Evolutionary conservation across 257 asterid species (phyloP).

Genomic region (Plantago elongata): DNA sequence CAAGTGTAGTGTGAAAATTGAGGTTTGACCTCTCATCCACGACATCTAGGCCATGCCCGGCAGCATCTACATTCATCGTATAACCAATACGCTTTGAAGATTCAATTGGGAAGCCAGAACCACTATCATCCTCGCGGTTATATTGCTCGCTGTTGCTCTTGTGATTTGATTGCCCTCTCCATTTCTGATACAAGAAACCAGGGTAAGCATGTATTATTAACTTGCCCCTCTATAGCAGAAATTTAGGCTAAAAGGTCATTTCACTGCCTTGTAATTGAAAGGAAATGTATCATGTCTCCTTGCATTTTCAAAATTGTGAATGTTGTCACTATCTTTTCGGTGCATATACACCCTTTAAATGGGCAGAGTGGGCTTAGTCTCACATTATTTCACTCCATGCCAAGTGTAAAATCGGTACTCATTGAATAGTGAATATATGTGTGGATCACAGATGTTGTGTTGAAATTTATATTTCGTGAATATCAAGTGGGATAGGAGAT

Average conservation of each 20-base stretch:
- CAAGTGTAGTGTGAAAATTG: conserved; percentile 18
- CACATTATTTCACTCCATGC: too few relatives aligned
- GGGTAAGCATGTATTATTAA: background rate
- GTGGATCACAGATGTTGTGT: too few relatives aligned
- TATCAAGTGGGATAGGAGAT: background rate
- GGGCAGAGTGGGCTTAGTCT: too few relatives aligned
- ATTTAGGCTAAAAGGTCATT: too few relatives aligned
- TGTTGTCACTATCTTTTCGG: too few relatives aligned
- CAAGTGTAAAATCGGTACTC: too few relatives aligned
- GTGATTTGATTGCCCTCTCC: conserved; percentile 44
- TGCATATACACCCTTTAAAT: too few relatives aligned
- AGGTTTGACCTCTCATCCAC: conserved; percentile 9
- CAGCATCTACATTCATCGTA: too few relatives aligned
- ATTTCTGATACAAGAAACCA: conserved; percentile 34
- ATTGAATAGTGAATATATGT: too few relatives aligned
- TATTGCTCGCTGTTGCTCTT: conserved; percentile 31
- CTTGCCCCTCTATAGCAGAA: conserved; percentile 6
- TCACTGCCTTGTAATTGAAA: too few relatives aligned
- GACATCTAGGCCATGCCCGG: background rate
- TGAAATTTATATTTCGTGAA: too few relatives aligned
- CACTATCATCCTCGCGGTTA: conserved; percentile 3
- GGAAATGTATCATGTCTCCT: background rate
- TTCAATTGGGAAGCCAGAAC: conserved; percentile 7
- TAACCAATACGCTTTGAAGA: background rate
- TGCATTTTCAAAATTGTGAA: too few relatives aligned